Percentiles rank a stretch among this genome's conserved stretches.
phyloP scores from a whole-genome alignment of 768 basidiomycete genomes.

The Rhodotorula paludigena region DNA sequence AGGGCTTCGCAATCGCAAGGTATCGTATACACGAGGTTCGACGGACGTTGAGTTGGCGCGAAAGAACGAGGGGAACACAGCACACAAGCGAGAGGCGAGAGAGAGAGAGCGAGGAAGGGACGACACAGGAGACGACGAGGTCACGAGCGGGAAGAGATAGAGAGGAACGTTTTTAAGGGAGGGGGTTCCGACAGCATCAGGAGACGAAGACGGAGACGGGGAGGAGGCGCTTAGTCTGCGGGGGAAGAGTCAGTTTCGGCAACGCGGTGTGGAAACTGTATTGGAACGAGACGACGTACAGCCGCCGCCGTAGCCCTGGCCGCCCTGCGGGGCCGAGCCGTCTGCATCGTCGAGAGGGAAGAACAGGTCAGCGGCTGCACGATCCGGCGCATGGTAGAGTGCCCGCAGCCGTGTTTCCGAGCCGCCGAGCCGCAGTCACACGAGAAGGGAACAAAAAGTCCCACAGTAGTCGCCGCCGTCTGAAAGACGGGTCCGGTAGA shows the following conservation, averaged over 20 bases:
- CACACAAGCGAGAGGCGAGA: neutral
- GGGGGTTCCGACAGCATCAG: neutral
- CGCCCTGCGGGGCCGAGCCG: conserved; percentile 23
- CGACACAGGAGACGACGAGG: neutral
- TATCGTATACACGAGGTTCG: neutral
- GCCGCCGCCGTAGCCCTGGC: conserved; percentile 35
- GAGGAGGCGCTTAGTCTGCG: conserved; percentile 8
- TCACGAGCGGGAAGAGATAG: neutral
- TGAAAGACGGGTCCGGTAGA: neutral
- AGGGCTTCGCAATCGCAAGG: neutral
- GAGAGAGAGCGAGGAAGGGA: neutral
- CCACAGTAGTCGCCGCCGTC: conserved; percentile 15
- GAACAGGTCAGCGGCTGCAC: neutral
- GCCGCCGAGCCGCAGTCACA: neutral
- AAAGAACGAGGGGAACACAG: neutral
- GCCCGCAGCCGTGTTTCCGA: neutral
- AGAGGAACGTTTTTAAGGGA: neutral
- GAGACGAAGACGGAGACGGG: neutral
- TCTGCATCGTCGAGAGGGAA: neutral
- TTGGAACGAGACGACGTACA: neutral
- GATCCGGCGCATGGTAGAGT: neutral
- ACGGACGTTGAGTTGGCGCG: neutral
- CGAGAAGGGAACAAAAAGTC: neutral
- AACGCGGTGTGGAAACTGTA: neutral
- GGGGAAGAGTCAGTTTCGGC: neutral